Conservation (phyloP, 164 flowering plant genomes). For the Litsea cubeba region DNA sequence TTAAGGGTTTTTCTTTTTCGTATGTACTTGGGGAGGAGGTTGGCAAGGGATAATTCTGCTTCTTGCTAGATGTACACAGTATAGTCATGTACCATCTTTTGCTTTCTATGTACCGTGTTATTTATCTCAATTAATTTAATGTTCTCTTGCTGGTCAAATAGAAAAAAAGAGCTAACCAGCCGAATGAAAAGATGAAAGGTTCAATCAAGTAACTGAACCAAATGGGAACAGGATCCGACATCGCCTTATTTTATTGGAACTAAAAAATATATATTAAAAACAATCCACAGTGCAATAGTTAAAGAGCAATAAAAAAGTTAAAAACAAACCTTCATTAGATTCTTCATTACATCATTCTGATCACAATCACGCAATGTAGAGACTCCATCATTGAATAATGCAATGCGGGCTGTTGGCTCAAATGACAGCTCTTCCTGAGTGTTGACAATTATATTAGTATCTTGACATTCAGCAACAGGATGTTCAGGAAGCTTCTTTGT, state of each 20-base stretch:
- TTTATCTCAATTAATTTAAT: no score
- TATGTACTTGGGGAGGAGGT: no score
- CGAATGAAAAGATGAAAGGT: no score
- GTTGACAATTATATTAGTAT: slow-evolving; percentile 2
- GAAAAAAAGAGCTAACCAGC: no score
- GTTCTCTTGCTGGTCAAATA: no score
- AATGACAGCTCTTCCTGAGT: slow-evolving; percentile 7
- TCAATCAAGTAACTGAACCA: background rate
- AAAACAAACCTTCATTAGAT: slow-evolving; percentile 30
- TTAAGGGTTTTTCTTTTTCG: no score
- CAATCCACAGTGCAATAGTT: background rate
- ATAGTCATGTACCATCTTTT: no score
- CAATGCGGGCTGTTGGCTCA: slow-evolving; percentile 11
- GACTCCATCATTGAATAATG: slow-evolving; percentile 4
- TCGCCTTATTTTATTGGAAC: background rate
- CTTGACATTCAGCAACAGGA: slow-evolving; percentile 11
- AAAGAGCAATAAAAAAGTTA: background rate
- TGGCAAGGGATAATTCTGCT: no score
- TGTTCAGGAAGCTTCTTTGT: slow-evolving; percentile 14
- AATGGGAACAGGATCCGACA: background rate
- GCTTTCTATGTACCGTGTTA: no score
- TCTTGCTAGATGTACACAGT: no score
- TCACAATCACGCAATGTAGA: slow-evolving; percentile 6
- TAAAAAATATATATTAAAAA: background rate
- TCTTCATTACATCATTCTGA: slow-evolving; percentile 9